Percentiles rank a stretch among this genome's conserved stretches.
Conservation (phyloP, 768 basidiomycete species). For the Filobasidium wieringae region DNA sequence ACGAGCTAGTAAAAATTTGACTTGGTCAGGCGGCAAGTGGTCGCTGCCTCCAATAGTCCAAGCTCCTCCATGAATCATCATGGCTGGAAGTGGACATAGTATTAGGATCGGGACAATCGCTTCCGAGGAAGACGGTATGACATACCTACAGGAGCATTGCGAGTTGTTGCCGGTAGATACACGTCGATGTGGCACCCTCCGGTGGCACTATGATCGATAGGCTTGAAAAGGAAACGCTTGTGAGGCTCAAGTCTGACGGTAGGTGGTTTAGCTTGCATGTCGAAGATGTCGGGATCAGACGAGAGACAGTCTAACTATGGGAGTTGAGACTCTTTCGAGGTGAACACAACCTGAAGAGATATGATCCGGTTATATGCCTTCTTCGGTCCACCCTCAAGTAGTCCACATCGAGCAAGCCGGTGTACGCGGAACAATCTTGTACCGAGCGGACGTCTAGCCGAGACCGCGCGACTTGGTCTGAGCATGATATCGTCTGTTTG, state of each 20-base stretch:
- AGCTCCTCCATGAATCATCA: slow-evolving; percentile 15
- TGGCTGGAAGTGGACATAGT: not conserved
- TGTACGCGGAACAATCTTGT: too few relatives aligned
- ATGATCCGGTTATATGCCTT: too few relatives aligned
- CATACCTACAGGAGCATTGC: slow-evolving; percentile 5
- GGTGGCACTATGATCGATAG: not conserved
- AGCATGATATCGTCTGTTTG: too few relatives aligned
- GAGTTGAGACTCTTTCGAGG: too few relatives aligned
- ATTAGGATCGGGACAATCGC: not conserved
- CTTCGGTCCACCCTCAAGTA: too few relatives aligned
- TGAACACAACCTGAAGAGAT: too few relatives aligned
- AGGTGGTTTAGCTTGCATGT: too few relatives aligned
- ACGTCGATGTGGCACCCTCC: slow-evolving; percentile 16
- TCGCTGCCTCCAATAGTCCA: slow-evolving; percentile 5
- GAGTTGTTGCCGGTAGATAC: not conserved
- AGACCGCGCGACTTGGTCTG: too few relatives aligned
- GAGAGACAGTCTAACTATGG: too few relatives aligned
- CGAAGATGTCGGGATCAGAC: too few relatives aligned
- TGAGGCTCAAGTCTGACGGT: not conserved
- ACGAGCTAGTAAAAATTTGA: slow-evolving; percentile 8
- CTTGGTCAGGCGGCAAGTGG: slow-evolving; percentile 13
- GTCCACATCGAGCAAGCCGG: too few relatives aligned
- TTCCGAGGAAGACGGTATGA: not conserved
- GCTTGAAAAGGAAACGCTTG: slow-evolving; percentile 14
- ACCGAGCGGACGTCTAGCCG: too few relatives aligned